These are phyloP conservation scores for Spathaspora gorwiae DNA, from an alignment of 805 yeast species.

Conservation along the genomic window DNA sequence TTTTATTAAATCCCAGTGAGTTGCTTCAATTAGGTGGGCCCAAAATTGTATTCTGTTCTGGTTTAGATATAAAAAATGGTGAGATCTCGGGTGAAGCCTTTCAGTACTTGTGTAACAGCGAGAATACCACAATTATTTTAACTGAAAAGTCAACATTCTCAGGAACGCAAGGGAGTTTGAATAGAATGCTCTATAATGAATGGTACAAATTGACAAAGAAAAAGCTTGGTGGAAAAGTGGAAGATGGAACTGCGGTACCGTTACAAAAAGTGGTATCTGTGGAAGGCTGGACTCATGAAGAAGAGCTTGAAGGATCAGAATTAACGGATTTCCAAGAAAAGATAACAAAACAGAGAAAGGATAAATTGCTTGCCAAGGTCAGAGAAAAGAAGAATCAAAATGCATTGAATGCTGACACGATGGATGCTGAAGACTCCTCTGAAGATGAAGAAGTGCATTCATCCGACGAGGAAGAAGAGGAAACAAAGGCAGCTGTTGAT, in stretches of 20 bases:
- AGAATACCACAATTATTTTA: conserved; percentile 64
- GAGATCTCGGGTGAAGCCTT: conserved; percentile 51
- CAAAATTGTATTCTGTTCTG: conserved; percentile 76
- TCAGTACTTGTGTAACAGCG: conserved; percentile 55
- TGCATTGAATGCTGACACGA: conserved; percentile 32
- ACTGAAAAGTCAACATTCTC: conserved; percentile 58
- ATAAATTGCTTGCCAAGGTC: conserved; percentile 36
- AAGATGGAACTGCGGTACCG: conserved; percentile 62
- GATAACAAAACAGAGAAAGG: conserved; percentile 44
- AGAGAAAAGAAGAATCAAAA: conserved; percentile 38
- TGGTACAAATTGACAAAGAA: conserved; percentile 48
- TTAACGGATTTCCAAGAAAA: conserved; percentile 43
- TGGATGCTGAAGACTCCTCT: conserved; percentile 29
- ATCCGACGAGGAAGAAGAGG: conserved; percentile 25
- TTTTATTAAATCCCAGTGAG: conserved; percentile 52
- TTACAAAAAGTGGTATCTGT: conserved; percentile 41
- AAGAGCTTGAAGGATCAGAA: conserved; percentile 47
- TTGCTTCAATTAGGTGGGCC: conserved; percentile 57
- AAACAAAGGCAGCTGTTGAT: conserved; percentile 11
- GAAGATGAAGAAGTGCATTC: conserved; percentile 30
- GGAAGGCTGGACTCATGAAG: conserved; percentile 43
- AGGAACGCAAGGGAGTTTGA: conserved; percentile 31
- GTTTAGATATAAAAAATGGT: conserved; percentile 61
- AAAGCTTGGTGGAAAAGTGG: conserved; percentile 30
- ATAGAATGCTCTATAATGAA: conserved; percentile 44